Base-by-base conservation (phyloP, 345 rosid species). In the Populus ilicifolia region DNA sequence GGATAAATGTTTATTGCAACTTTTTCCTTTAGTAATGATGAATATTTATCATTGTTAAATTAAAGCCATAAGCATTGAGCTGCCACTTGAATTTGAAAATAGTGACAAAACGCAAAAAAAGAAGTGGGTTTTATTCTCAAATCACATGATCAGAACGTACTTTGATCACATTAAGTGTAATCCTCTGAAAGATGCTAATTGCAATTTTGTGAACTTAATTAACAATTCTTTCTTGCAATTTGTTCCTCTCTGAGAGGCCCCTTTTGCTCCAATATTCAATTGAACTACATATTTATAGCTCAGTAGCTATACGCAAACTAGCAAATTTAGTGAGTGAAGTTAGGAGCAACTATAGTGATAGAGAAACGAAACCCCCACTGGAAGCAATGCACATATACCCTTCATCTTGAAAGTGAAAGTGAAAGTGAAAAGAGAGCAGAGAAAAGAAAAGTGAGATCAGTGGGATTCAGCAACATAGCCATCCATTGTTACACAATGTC, bases 381-480 rank as follows among this genome's bases (percentile, higher is more conserved):
- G 87, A 89, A 88, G 94, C 79, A 88, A 92, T 78, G 97, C 68
- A 90, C 83, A 85, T 87, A 84, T 82, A 80, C 91, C 72, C 72
- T 79, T 10, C 23, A 30, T 52, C 71, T 12, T 72, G 36, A 85
- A 82, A 86, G 86, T 67, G 44, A 41, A 38, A 41, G 44, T 41
- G 62, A 85, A 83, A 72, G 81, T 46, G 80, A 63, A 65, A 79
- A 52, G 48, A 73, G 64, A 69, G 38, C 1, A 59, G 21, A 77
- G 68, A 61, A 78, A 75, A 68, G n/a, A 56, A 80, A 79, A 64
- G 54, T 20, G 61, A 44, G 17, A 36, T 46, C 17, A 13, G 5
- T 46, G 77, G 25, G 41, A 35, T 23, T 35, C 1, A 35, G 75
- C 66, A 41, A 23, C 59, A 43, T 13, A 77, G 16, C 74, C 44